Base-by-base conservation (phyloP, 352 stramenopile genomes). In the Pythium folliculosum region DNA sequence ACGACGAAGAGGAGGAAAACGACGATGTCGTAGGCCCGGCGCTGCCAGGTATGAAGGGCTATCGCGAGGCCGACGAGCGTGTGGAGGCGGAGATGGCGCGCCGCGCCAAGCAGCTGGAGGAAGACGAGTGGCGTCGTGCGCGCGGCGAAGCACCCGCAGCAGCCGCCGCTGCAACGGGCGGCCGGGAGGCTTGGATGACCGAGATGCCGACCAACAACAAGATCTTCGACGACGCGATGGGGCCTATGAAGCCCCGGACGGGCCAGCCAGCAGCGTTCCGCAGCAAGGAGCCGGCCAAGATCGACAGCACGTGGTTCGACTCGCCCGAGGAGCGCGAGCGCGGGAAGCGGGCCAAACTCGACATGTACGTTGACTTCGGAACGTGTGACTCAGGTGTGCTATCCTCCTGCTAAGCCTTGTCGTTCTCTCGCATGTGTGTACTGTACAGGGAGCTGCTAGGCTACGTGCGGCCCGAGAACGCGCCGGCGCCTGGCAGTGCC, bases 241-340 rank as follows among this genome's bases (percentile, higher is more conserved):
- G 83, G 10, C 44, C 55, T 4, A 89, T 81, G 50, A 73, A 79
- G 16, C 76, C 71, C 19, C 71, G 63, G 17, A 61, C 73, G 0
- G 86, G 88, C 5, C 90, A 91, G 55, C 71, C 82, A 13, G 81
- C 73, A 5, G 74, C 82, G 2, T 94, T 94, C 63, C 73, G 69
- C 47, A 92, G 82, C 65, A 92, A 91, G 70, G 82, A 95, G 52
- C 83, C 86, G 21, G 81, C 80, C 14, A 64, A 77, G 21, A 77
- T 95, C 53, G 88, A 96, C 58, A 84, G 82, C 54, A 88, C 81
- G 48, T 96, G 88, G 88, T 94, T 94, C 64, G 86, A 89, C 54
- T 73, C 77, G 0, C 88, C 88, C n/a, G 82, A 91, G 64, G 88
- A 96, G 70, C 78, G 88, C 7, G 84, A 96, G 38, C 86, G 86